Evolutionary conservation across 2,329 filamentous ascomycete species (phyloP), one percentile per base, ranked within the genome.

Genomic region (Ophiostoma australiae): DNA sequence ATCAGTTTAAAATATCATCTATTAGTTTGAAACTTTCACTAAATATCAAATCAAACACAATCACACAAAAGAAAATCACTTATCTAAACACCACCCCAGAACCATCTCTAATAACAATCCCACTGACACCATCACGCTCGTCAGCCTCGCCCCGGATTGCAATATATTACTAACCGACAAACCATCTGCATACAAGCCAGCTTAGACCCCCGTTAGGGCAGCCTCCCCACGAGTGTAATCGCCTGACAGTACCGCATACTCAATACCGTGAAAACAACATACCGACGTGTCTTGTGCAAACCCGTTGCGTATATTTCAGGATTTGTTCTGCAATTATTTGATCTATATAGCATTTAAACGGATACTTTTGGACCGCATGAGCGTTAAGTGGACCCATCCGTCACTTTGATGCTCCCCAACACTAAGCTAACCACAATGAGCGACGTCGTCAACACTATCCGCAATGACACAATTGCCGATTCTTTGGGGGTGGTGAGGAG

Each of bases 381-480:
- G 27, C n/a, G 23, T 13, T 3, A 27, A 58, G 52, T 58, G 52
- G 52, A 6, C 23, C n/a, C n/a, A 1, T 0, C 52, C 5, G 52
- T 27, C 52, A 58, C 52, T 27, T 58, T 27, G 52, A 31, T 58
- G 52, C 52, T 58, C 17, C 4, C 44, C 44, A 48, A 48, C 17
- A 48, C 31, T 1, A 11, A 13, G 20, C 65, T 70, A 70, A 70
- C 70, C 55, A 8, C 17, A 70, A 48, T 4, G 37, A 55, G 48
- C 17, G 23, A 70, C 61, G 65, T 70, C 70, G 70, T 70, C 70
- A 70, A 70, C 66, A n/a, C n/a, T 35, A 68, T 58, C 66, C 65
- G 52, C 65, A 70, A 70, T 70, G 67, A 39, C 70, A 70, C 70
- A 70, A 70, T 70, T 68, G 69, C 27, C 23, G 39, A 58, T 31